Conservation (phyloP, 176 grass and related monocot genomes). For the Carex parvula region DNA sequence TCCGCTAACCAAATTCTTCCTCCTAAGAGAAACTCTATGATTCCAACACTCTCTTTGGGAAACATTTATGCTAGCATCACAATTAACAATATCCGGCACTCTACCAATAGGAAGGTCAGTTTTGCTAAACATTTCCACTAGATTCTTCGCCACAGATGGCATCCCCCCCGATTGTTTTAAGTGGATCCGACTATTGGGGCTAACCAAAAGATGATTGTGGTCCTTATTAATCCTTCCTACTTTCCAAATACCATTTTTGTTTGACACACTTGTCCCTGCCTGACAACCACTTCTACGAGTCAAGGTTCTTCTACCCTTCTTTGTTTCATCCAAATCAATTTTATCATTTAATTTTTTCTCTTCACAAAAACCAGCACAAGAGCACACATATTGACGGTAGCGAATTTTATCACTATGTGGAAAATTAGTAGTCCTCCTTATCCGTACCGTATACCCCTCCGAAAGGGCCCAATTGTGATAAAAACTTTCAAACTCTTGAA, state of each 20-base stretch:
- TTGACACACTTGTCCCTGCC: not conserved
- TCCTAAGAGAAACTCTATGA: not conserved
- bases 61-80: not conserved
- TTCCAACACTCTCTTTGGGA: slow-evolving; percentile 6
- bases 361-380: not conserved
- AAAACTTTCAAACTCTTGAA: not conserved
- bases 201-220: not conserved
- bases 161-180: not conserved
- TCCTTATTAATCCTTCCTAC: not conserved
- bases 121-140: not conserved
- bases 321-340: not conserved
- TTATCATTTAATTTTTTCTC: not conserved
- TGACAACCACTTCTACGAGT: not conserved
- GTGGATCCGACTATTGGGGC: not conserved
- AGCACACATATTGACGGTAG: not conserved
- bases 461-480: not conserved
- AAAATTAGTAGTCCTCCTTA: not conserved
- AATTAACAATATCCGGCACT: not conserved
- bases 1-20: not conserved
- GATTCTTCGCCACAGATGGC: not conserved
- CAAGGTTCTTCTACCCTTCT: not conserved
- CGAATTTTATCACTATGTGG: not conserved
- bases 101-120: not conserved
- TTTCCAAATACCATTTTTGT: not conserved
- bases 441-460: not conserved